Percentiles rank a stretch among this genome's conserved stretches.
Conservation (phyloP, 805 yeast genomes). For the Cyberlindnera mycetangii region DNA sequence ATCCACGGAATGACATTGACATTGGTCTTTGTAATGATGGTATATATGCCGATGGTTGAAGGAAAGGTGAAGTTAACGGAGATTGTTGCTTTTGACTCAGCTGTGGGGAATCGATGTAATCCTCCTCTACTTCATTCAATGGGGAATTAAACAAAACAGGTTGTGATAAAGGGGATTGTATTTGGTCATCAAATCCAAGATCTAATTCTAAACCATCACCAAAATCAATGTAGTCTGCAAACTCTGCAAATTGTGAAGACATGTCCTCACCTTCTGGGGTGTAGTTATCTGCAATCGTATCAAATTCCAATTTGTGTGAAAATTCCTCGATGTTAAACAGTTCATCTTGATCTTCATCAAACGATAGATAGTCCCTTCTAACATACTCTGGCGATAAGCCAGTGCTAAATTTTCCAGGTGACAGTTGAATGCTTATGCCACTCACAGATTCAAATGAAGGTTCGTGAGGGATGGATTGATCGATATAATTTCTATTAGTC, state of each 20-base stretch:
- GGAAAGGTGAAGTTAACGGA: conserved; percentile 24
- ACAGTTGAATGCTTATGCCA: conserved; percentile 10
- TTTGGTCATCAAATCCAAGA: conserved; percentile 27
- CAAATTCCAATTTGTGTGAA: conserved; percentile 23
- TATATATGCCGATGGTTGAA: conserved; percentile 20
- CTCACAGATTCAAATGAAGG: conserved; percentile 13
- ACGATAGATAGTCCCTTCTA: conserved; percentile 25
- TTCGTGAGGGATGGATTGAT: conserved; percentile 16
- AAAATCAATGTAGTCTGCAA: conserved; percentile 44
- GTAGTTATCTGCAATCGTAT: conserved; percentile 10
- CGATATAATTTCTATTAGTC: conserved; percentile 24
- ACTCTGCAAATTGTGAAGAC: conserved; percentile 41
- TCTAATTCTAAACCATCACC: conserved; percentile 40
- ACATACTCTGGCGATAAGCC: conserved; percentile 32
- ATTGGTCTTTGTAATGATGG: conserved; percentile 31
- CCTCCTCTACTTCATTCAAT: background rate
- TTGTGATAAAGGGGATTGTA: conserved; percentile 13
- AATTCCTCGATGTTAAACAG: conserved; percentile 28
- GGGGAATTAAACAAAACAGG: conserved; percentile 17
- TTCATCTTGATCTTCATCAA: conserved; percentile 21
- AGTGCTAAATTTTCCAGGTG: conserved; percentile 12
- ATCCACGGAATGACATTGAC: conserved; percentile 57
- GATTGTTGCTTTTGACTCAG: conserved; percentile 7
- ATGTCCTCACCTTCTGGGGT: conserved; percentile 20
- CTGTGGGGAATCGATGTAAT: conserved; percentile 9